Base-by-base conservation (phyloP, 2,329 filamentous ascomycete genomes). In the Cladobotryum mycophilum region DNA sequence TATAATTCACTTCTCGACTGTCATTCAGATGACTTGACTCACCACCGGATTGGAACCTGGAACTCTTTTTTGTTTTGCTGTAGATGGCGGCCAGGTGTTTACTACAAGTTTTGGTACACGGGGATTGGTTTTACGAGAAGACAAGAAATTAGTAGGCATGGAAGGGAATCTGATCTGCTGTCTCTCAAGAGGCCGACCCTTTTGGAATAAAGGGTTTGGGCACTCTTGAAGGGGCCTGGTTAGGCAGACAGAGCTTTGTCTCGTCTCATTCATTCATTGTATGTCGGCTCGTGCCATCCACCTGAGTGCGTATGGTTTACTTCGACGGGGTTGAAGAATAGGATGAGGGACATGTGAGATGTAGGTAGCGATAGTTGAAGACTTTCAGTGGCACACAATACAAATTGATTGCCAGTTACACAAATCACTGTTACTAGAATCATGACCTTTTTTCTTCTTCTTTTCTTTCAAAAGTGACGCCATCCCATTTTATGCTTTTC, bases 1-100 rank as follows among this genome's bases (percentile, higher is more conserved):
- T 63, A 67, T 68, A 67, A 68, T 70, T 68, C 65, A 56, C 56
- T 70, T 70, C 66, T 58, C 54, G 66, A 70, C 68, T 66, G 55
- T 70, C 68, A 53, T 68, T 70, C 48, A 68, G 52, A 61, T 58
- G 52, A 53, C 55, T 64, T 62, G 56, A 58, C 57, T 57, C 56
- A 56, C 60, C 57, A 65, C 55, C 61, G 66, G 58, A 58, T 63
- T 58, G 45, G 55, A 57, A 41, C 49, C 40, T 43, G 41, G 47
- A 20, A 43, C 15, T 47, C 20, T 49, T 49, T 44, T 25, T 33
- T 25, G 22, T 49, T 47, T 47, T 46, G 35, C 44, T 22, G 35
- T 45, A 34, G 49, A 40, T 45, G 41, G 40, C 20, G 45, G 9
- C n/a, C 8, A 45, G 35, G 14, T n/a, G 11, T 17, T 20, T 45